Base-by-base conservation (phyloP, 1,284 basidiomycete genomes). In the Malassezia yamatoensis region DNA sequence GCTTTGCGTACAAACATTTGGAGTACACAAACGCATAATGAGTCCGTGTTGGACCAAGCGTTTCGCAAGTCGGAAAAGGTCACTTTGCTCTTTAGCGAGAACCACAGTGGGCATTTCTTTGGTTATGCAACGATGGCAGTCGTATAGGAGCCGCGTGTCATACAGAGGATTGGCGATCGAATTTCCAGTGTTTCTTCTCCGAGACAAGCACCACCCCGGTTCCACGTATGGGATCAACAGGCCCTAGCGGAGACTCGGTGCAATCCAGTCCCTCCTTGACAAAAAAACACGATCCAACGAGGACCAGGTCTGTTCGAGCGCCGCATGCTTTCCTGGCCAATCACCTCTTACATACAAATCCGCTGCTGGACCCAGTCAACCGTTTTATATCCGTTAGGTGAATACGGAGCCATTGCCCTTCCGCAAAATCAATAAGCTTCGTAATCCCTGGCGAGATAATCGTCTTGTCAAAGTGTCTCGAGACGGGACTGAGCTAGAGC, bases 11-110 rank as follows among this genome's bases (percentile, higher is more conserved):
- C 81, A 8, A 85, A 87, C 1, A 62, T 85, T 0, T 96, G 93
- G 91, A 85, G 86, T 35, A 96, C 91, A 0, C 93, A 96, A 75
- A 81, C 81, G 56, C 91, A 96, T 77, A 96, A 96, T 68, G 90
- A 96, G 75, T 65, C 66, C 12, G 73, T 77, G 1, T 66, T 77
- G 29, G 89, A 96, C 65, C 88, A 90, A 74, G 90, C 91, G 0
- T 96, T 81, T 76, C 82, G 89, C 36, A 93, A 88, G 7, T 87
- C 86, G 63, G 81, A 83, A 65, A 84, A 88, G 15, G 90, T 94
- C 5, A 86, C 81, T 67, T 81, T 96, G 42, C 84, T 96, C 63
- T 94, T 94, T 68, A 83, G 89, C 41, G 90, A 88, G 24, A 96
- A 96, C 77, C 87, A 86, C 74, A 88, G 87, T 49, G 85, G 88